A percentile compares a stretch with the other conserved stretches of the same genome.
phyloP scores from a whole-genome alignment of 176 grass and related monocot species.

The Themeda triandra region DNA sequence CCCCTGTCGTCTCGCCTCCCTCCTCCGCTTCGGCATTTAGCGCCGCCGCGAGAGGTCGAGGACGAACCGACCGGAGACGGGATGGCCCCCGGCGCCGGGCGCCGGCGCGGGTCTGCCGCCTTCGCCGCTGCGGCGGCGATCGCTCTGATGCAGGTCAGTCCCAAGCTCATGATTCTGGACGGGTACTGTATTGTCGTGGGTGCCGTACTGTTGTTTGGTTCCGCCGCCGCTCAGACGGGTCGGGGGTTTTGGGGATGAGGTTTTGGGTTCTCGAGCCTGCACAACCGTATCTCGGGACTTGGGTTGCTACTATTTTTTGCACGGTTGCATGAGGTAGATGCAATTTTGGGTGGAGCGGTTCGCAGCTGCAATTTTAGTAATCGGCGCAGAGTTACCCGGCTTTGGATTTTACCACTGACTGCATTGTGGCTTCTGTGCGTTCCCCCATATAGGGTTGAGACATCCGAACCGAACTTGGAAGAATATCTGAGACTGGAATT shows the following conservation, averaged over 20 bases:
- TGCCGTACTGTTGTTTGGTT: background rate
- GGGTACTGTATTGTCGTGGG: background rate
- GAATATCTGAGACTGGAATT: background rate
- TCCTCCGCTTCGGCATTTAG: slow-evolving; percentile 22
- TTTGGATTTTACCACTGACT: slow-evolving; percentile 2
- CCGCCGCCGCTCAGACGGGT: background rate
- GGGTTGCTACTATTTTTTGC: slow-evolving; percentile 19
- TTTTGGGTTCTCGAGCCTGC: background rate
- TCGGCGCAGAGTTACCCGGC: background rate
- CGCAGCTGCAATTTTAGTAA: background rate
- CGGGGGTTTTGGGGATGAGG: background rate
- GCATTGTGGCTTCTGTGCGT: slow-evolving; percentile 13
- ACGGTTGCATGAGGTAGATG: background rate
- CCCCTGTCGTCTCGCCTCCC: background rate
- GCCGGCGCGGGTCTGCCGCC: slow-evolving; percentile 22
- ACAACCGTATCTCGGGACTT: background rate
- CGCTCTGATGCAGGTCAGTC: slow-evolving; percentile 33
- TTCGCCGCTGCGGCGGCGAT: slow-evolving; percentile 15
- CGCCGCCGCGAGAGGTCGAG: slow-evolving; percentile 22
- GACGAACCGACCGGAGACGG: background rate
- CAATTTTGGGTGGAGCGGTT: background rate
- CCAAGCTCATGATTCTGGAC: background rate
- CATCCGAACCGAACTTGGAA: background rate
- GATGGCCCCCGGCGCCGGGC: slow-evolving; percentile 27
- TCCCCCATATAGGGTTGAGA: background rate